These are phyloP conservation scores for Exserohilum turcica DNA, from an alignment of 2,329 filamentous ascomycete species.

Conservation along the genomic window DNA sequence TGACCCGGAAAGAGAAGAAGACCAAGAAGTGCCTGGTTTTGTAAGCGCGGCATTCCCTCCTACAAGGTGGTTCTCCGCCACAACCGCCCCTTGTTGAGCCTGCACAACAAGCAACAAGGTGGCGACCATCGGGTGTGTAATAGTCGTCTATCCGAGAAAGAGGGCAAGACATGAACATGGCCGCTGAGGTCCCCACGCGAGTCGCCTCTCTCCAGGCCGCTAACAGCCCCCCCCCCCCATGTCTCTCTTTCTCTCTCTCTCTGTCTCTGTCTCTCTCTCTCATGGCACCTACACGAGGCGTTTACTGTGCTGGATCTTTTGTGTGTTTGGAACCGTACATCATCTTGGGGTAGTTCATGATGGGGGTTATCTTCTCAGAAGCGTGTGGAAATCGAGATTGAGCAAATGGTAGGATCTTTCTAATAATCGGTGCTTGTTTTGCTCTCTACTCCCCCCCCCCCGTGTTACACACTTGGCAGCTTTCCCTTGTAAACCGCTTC, in stretches of 20 bases:
- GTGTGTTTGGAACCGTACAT: constrained; percentile 44
- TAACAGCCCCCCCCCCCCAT: constrained; percentile 32
- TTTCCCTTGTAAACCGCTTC: constrained; percentile 7
- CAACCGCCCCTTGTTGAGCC: constrained; percentile 36
- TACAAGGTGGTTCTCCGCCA: constrained; percentile 30
- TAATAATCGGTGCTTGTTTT: constrained; percentile 37
- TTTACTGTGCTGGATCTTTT: constrained; percentile 47
- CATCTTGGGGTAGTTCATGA: constrained; percentile 49
- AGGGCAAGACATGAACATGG: constrained; percentile 36
- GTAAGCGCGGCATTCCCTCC: constrained; percentile 60
- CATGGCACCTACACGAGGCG: constrained; percentile 46
- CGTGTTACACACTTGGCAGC: constrained; percentile 10
- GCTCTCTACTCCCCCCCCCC: constrained; percentile 18
- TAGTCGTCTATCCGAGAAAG: constrained; percentile 28
- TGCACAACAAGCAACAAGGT: constrained; percentile 40
- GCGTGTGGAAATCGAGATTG: constrained; percentile 35
- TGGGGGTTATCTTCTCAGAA: constrained; percentile 41
- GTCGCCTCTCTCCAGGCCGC: constrained; percentile 34
- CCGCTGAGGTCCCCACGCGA: constrained; percentile 30
- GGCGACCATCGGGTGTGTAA: constrained; percentile 37
- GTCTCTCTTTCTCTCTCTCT: constrained; percentile 36
- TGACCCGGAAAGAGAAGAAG: constrained; percentile 75
- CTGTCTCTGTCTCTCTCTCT: constrained; percentile 6
- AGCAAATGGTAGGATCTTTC: constrained; percentile 45
- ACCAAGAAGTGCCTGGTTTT: constrained; percentile 81